Evolutionary conservation across 2,329 filamentous ascomycete genomes (phyloP).

Genomic region (Calonectria hawksworthii): DNA sequence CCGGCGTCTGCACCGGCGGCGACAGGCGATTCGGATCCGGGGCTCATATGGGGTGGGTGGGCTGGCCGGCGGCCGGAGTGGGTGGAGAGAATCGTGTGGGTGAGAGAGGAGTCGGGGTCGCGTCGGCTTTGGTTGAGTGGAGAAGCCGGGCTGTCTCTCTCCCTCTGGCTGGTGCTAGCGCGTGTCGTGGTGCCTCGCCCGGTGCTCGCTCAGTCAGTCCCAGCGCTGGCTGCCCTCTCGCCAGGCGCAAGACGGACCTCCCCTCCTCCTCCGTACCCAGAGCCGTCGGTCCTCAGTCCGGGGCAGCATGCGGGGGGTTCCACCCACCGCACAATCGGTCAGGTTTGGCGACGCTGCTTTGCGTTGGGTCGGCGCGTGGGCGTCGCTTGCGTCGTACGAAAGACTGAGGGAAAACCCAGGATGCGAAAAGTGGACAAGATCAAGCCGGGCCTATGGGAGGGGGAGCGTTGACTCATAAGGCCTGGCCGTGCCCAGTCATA

Average conservation of each 20-base stretch:
- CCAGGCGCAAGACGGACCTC: neutral
- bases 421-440: slow-evolving; percentile 38
- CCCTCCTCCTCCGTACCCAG: slow-evolving; percentile 10
- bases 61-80: slow-evolving; percentile 11
- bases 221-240: neutral
- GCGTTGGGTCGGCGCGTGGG: slow-evolving; percentile 14
- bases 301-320: neutral
- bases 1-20: slow-evolving; percentile 31
- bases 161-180: slow-evolving; percentile 2
- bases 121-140: slow-evolving; percentile 9
- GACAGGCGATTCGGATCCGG: slow-evolving; percentile 37
- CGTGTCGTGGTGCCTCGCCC: neutral
- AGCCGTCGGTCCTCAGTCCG: neutral
- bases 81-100: slow-evolving; percentile 16
- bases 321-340: slow-evolving; percentile 14
- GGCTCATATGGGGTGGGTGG: slow-evolving; percentile 35
- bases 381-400: slow-evolving; percentile 18
- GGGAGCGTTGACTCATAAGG: slow-evolving; percentile 47
- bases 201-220: slow-evolving; percentile 1
- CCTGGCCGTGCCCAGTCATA: slow-evolving; percentile 25
- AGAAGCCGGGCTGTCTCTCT: slow-evolving; percentile 2
- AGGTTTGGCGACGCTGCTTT: slow-evolving; percentile 1
- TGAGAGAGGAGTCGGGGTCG: slow-evolving; percentile 9
- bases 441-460: slow-evolving; percentile 35
- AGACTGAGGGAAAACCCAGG: slow-evolving; percentile 10